A percentile compares a stretch with the other conserved stretches of the same genome.
Conservation (phyloP, 78 protist genomes). For the Dictyostelium brefeldianum region DNA sequence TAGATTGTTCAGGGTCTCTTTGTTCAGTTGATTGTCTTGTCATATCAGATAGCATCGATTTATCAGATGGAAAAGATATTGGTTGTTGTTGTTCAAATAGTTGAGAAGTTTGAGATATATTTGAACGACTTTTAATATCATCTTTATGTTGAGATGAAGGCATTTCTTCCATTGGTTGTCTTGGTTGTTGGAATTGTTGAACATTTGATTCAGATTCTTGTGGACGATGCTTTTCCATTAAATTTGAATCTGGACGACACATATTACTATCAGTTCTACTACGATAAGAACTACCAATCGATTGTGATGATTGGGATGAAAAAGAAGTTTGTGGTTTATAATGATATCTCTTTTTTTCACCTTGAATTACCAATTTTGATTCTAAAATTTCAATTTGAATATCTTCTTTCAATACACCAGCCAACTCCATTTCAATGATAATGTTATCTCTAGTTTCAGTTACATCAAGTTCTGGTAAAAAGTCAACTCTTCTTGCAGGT, state of each 20-base stretch:
- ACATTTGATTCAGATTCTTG: not conserved
- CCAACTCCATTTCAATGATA: conserved; percentile 6
- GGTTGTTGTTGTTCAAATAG: not conserved
- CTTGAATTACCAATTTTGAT: not conserved
- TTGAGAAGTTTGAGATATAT: not conserved
- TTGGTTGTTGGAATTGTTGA: not conserved
- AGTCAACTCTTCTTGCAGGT: not conserved
- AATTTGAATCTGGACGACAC: too few species aligned
- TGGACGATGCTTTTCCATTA: not conserved
- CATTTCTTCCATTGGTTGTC: not conserved
- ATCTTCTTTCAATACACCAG: conserved; percentile 10
- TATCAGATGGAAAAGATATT: not conserved
- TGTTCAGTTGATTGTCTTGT: not conserved
- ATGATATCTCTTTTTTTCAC: conserved; percentile 5
- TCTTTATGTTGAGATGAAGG: not conserved
- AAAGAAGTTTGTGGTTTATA: not conserved
- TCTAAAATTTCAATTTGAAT: conserved; percentile 5
- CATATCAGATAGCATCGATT: too few species aligned
- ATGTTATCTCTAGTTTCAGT: not conserved
- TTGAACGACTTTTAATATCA: not conserved
- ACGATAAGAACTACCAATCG: not conserved
- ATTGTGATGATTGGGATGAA: not conserved
- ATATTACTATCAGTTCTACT: not conserved
- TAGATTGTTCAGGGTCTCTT: not conserved
- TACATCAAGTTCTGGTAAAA: not conserved